Percentiles rank a stretch among this genome's conserved stretches.
Conservation (phyloP, 768 basidiomycete species). For the Kondoa malvinella region DNA sequence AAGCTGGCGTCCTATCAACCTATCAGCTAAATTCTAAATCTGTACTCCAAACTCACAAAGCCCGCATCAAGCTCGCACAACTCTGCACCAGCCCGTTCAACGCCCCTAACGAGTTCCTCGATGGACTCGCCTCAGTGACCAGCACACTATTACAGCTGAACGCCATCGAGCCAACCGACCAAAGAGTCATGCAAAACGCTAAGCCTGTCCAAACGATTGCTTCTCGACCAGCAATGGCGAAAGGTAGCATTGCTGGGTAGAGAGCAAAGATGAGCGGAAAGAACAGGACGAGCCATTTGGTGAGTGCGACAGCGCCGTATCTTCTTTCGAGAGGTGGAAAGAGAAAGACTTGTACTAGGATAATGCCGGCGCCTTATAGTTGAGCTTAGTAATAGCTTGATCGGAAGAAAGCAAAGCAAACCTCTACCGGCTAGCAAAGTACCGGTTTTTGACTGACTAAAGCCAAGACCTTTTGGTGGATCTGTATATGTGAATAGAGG, state of each 20-base stretch:
- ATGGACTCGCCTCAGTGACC: not conserved
- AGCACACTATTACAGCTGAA: not conserved
- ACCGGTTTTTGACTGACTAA: not conserved
- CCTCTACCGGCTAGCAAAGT: not conserved
- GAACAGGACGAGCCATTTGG: not conserved
- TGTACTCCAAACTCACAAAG: not conserved
- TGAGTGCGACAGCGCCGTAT: not conserved
- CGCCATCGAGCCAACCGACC: not conserved
- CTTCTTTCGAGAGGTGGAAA: not conserved
- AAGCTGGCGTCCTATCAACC: not conserved
- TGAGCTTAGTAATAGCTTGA: not conserved
- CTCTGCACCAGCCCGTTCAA: constrained; percentile 2
- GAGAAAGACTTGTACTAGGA: not conserved
- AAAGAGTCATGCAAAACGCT: not conserved
- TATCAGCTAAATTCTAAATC: not conserved
- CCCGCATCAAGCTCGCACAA: not conserved
- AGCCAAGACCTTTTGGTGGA: not conserved
- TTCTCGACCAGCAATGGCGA: not conserved
- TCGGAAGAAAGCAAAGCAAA: not conserved
- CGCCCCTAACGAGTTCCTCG: not conserved
- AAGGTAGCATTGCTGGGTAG: not conserved
- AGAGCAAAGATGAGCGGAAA: not conserved
- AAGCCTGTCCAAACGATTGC: not conserved
- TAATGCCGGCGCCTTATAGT: not conserved
- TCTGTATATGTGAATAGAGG: not conserved